phyloP scores from a whole-genome alignment of 169 alveolate genomes.

The Babesia bigemina region DNA sequence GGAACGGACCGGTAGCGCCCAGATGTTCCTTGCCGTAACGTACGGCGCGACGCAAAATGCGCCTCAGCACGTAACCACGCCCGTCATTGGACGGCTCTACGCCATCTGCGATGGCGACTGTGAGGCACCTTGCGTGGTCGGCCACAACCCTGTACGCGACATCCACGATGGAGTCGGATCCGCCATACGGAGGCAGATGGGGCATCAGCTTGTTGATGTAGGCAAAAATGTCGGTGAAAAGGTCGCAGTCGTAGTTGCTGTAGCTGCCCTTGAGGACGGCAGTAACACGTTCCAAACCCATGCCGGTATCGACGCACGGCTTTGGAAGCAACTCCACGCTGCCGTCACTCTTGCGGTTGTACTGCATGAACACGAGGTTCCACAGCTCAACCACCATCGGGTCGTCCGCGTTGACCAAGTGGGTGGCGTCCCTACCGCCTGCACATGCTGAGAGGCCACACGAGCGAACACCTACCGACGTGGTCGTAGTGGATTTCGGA shows the following conservation, averaged over 20 bases:
- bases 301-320: constrained; percentile 93
- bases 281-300: constrained; percentile 93
- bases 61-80: constrained; percentile 88
- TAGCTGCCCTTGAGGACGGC: constrained; percentile 83
- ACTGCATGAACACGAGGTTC: constrained; percentile 95
- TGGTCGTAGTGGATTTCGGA: constrained; percentile 94
- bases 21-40: constrained; percentile 84
- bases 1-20: constrained; percentile 81
- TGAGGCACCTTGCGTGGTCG: constrained; percentile 91
- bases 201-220: constrained; percentile 79
- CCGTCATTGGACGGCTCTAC: constrained; percentile 92
- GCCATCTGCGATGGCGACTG: constrained; percentile 91
- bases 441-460: constrained; percentile 47
- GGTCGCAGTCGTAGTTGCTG: constrained; percentile 92
- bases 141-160: constrained; percentile 92
- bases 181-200: constrained; percentile 79
- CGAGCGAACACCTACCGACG: constrained; percentile 20
- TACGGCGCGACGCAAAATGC: constrained; percentile 90
- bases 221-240: constrained; percentile 83
- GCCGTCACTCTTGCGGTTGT: constrained; percentile 86
- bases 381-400: constrained; percentile 93
- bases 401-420: constrained; percentile 89
- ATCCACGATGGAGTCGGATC: constrained; percentile 86
- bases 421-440: constrained; percentile 88
- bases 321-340: constrained; percentile 86